phyloP scores from a whole-genome alignment of 75 land plant species.

The Sequoiadendron giganteum region DNA sequence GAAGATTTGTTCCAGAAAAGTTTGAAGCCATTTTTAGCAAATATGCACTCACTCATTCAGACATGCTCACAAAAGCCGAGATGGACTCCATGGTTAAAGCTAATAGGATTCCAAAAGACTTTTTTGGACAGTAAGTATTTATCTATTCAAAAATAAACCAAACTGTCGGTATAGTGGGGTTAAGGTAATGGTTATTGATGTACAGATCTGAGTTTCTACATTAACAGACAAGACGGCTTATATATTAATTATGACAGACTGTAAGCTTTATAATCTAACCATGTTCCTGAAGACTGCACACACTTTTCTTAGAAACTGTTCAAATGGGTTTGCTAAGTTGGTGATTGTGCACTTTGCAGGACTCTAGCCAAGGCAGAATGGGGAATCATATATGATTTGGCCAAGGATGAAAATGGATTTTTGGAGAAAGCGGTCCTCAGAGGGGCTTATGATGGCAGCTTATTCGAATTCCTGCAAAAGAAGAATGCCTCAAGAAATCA shows the following conservation, averaged over 20 bases:
- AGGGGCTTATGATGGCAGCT: conserved; percentile 36
- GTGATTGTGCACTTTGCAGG: conserved; percentile 5
- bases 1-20: conserved; percentile 66
- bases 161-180: background rate
- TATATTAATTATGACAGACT: too few species aligned
- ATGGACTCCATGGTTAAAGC: conserved; percentile 23
- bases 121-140: conserved; percentile 20
- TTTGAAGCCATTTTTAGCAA: conserved; percentile 77
- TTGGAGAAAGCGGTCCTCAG: conserved; percentile 30
- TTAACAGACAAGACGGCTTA: too few species aligned
- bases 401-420: conserved; percentile 31
- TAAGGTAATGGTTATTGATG: background rate
- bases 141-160: background rate
- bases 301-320: too few species aligned
- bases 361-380: conserved; percentile 31
- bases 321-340: background rate
- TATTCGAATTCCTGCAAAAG: conserved; percentile 40
- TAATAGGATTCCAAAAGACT: conserved; percentile 19
- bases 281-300: too few species aligned
- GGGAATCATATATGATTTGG: conserved; percentile 23
- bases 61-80: conserved; percentile 26
- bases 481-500: conserved; percentile 9
- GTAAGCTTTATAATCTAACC: too few species aligned
- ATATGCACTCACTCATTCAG: conserved; percentile 27
- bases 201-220: too few species aligned